Conservation (phyloP, 2,329 filamentous ascomycete genomes). For the Xylariaceae sp. region DNA sequence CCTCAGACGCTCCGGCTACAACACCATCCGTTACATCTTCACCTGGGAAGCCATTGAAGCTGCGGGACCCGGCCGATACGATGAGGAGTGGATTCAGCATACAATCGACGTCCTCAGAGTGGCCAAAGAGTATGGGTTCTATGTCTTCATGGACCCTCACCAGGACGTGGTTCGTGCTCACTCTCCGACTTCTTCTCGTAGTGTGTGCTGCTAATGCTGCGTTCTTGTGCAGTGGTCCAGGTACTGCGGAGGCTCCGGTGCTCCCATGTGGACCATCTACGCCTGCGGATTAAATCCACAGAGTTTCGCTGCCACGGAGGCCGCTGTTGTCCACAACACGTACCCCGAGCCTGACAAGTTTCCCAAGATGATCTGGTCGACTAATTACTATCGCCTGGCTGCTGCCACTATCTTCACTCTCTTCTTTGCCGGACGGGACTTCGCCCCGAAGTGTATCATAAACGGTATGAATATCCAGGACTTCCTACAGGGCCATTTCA, state of each 20-base stretch:
- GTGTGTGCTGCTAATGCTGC: slow-evolving; percentile 27
- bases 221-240: slow-evolving; percentile 69
- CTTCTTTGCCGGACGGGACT: slow-evolving; percentile 86
- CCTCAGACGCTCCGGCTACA: slow-evolving; percentile 86
- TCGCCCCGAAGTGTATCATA: slow-evolving; percentile 93
- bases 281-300: slow-evolving; percentile 86
- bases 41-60: slow-evolving; percentile 99
- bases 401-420: slow-evolving; percentile 89
- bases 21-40: slow-evolving; percentile 93
- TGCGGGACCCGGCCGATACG: slow-evolving; percentile 83
- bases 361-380: slow-evolving; percentile 99
- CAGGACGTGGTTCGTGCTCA: slow-evolving; percentile 78
- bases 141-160: slow-evolving; percentile 97
- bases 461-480: slow-evolving; percentile 95
- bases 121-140: slow-evolving; percentile 88
- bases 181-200: neutral
- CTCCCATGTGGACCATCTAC: slow-evolving; percentile 96
- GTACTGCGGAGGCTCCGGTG: slow-evolving; percentile 89
- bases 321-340: slow-evolving; percentile 91
- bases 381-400: slow-evolving; percentile 86
- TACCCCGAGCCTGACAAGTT: slow-evolving; percentile 80
- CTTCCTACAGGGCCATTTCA: slow-evolving; percentile 83
- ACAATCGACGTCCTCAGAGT: slow-evolving; percentile 80
- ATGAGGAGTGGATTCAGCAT: slow-evolving; percentile 88
- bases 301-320: slow-evolving; percentile 80